These are phyloP conservation scores for Geranium incanum DNA, from an alignment of 441 rosid species.

Conservation along the genomic window DNA sequence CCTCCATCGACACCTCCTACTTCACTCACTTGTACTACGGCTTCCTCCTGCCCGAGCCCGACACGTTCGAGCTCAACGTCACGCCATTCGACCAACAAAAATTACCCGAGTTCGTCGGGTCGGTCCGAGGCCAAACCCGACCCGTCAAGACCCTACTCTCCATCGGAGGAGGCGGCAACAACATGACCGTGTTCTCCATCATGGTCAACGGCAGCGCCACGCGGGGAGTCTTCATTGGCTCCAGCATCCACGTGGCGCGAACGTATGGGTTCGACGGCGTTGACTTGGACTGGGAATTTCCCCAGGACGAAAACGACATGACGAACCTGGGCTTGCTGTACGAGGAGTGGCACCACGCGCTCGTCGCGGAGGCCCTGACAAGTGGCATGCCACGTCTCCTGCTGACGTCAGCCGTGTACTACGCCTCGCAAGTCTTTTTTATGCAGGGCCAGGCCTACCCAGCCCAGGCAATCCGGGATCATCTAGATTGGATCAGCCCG, in stretches of 20 bases:
- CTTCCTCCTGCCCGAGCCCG: slow-evolving; percentile 30
- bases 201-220: slow-evolving; percentile 22
- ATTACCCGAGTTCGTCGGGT: slow-evolving; percentile 24
- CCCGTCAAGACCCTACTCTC: slow-evolving; percentile 34
- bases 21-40: slow-evolving; percentile 49
- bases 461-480: slow-evolving; percentile 18
- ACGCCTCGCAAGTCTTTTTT: slow-evolving; percentile 20
- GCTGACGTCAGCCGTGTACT: slow-evolving; percentile 42
- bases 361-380: slow-evolving; percentile 25
- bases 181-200: slow-evolving; percentile 22
- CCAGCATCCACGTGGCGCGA: slow-evolving; percentile 42
- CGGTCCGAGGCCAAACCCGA: slow-evolving; percentile 21
- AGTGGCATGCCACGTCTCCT: slow-evolving; percentile 26
- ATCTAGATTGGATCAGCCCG: slow-evolving; percentile 39
- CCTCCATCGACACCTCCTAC: slow-evolving; percentile 31
- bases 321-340: slow-evolving; percentile 26
- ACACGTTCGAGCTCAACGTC: slow-evolving; percentile 28
- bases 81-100: slow-evolving; percentile 26
- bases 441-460: slow-evolving; percentile 33
- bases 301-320: slow-evolving; percentile 36
- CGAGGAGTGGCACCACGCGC: slow-evolving; percentile 29
- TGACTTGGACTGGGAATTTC: slow-evolving; percentile 54
- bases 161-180: slow-evolving; percentile 32
- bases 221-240: slow-evolving; percentile 36
- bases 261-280: slow-evolving; percentile 38